A percentile compares a stretch with the other conserved stretches of the same genome.
Evolutionary conservation across 176 grass and related monocot genomes (phyloP).

Genomic region (Elaeis guineensis): DNA sequence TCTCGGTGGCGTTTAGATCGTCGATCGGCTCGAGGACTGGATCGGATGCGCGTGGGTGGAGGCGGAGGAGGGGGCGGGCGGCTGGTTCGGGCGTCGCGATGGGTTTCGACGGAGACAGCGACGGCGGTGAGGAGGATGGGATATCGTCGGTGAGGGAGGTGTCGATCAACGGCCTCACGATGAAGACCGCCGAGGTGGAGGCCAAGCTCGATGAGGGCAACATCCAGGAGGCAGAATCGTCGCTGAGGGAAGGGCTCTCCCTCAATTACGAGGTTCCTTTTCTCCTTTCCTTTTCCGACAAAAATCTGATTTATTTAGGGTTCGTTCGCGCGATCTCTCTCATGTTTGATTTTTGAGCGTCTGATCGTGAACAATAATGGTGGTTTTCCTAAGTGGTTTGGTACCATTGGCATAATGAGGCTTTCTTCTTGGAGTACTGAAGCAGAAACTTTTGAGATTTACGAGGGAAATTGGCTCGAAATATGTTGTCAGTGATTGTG

Average conservation of each 20-base stretch:
- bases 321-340: not conserved
- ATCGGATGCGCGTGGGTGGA: conserved; percentile 4
- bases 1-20: too few species aligned
- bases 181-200: conserved; percentile 47
- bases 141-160: conserved; percentile 23
- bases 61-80: not conserved
- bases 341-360: not conserved
- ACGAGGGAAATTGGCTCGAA: too few species aligned
- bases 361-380: too few species aligned
- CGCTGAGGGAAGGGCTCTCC: conserved; percentile 89
- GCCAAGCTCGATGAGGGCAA: conserved; percentile 80
- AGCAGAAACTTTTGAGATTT: too few species aligned
- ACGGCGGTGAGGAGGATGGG: conserved; percentile 9
- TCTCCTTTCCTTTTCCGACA: not conserved
- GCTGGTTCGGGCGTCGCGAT: conserved; percentile 2
- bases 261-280: conserved; percentile 84
- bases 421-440: too few species aligned
- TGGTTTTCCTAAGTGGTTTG: too few species aligned
- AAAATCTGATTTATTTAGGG: conserved; percentile 7
- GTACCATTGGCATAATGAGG: too few species aligned
- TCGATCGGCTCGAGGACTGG: too few species aligned
- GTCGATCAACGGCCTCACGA: conserved; percentile 5
- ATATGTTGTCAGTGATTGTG: too few species aligned
- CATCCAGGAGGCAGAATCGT: conserved; percentile 95
- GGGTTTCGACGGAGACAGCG: conserved; percentile 17